A percentile compares a stretch with the other conserved stretches of the same genome.
phyloP scores from a whole-genome alignment of 139 green algal genomes.

The Eudorina sp. region DNA sequence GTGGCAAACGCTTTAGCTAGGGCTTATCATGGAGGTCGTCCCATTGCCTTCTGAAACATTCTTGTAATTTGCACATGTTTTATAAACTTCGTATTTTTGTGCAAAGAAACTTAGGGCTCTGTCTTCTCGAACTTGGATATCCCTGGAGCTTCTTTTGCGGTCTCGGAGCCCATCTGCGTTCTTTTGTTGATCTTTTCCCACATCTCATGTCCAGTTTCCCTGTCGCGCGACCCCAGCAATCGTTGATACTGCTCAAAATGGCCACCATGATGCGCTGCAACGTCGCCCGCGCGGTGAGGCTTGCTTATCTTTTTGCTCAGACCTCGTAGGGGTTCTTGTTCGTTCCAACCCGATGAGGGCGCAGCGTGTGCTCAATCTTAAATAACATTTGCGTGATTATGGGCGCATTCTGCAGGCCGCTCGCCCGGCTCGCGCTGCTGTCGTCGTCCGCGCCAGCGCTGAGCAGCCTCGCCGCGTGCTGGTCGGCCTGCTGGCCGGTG shows the following conservation, averaged over 20 bases:
- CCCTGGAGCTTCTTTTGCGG: too few species aligned
- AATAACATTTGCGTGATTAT: neutral
- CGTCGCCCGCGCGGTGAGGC: slow-evolving; percentile 28
- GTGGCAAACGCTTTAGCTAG: too few species aligned
- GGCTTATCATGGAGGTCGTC: neutral
- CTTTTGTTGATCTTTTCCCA: neutral
- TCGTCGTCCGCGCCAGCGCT: slow-evolving; percentile 52
- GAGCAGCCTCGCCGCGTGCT: slow-evolving; percentile 40
- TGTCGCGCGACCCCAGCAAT: too few species aligned
- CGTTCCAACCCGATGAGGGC: too few species aligned
- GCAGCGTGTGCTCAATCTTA: neutral
- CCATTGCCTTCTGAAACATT: neutral
- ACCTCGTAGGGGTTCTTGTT: too few species aligned
- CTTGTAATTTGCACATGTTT: neutral
- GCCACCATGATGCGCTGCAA: slow-evolving; percentile 45
- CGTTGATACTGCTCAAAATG: slow-evolving; percentile 36
- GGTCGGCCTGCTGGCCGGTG: slow-evolving; percentile 47
- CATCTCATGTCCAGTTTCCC: too few species aligned
- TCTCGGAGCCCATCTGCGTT: too few species aligned
- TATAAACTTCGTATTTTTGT: neutral
- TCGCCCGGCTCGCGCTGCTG: slow-evolving; percentile 16
- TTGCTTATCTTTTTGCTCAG: too few species aligned
- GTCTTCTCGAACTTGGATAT: too few species aligned
- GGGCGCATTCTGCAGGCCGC: neutral
- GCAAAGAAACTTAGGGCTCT: too few species aligned